These are phyloP conservation scores for Heterobasidion irregulare DNA, from an alignment of 1,284 basidiomycete genomes.

Conservation along the genomic window DNA sequence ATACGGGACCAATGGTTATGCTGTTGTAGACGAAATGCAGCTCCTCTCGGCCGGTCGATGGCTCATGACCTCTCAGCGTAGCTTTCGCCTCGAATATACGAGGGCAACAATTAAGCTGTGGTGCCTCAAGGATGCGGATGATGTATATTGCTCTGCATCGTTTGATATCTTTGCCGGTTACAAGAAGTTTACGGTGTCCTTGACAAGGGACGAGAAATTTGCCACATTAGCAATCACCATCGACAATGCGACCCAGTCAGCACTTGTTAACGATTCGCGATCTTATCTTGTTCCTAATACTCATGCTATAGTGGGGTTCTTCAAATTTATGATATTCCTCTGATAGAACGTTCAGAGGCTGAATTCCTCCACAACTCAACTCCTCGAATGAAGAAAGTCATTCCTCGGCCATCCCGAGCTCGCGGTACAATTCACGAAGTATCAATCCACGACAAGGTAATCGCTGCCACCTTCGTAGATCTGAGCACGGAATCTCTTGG, in stretches of 20 bases:
- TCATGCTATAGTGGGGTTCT: background rate
- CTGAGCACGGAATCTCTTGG: conserved; percentile 20
- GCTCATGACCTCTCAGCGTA: conserved; percentile 36
- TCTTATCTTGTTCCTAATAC: background rate
- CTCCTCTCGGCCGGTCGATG: conserved; percentile 33
- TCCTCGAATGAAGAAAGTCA: background rate
- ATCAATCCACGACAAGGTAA: conserved; percentile 18
- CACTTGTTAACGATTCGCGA: background rate
- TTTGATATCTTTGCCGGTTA: conserved; percentile 27
- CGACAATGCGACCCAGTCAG: conserved; percentile 15
- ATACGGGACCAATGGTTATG: conserved; percentile 20
- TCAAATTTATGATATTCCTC: conserved; percentile 4
- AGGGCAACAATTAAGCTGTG: conserved; percentile 31
- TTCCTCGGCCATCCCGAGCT: conserved; percentile 2
- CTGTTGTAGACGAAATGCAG: conserved; percentile 31
- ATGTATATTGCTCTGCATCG: conserved; percentile 22
- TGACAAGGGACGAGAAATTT: conserved; percentile 16
- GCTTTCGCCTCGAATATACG: conserved; percentile 17
- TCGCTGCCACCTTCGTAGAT: conserved; percentile 27
- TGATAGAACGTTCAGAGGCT: conserved; percentile 1
- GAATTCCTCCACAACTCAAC: background rate
- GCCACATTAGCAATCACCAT: conserved; percentile 25
- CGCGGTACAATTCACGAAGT: conserved; percentile 19
- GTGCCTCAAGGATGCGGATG: conserved; percentile 23
- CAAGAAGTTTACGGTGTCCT: conserved; percentile 24